Base-by-base conservation (phyloP, 495 filamentous ascomycete genomes). In the Penicillium tannophilum region DNA sequence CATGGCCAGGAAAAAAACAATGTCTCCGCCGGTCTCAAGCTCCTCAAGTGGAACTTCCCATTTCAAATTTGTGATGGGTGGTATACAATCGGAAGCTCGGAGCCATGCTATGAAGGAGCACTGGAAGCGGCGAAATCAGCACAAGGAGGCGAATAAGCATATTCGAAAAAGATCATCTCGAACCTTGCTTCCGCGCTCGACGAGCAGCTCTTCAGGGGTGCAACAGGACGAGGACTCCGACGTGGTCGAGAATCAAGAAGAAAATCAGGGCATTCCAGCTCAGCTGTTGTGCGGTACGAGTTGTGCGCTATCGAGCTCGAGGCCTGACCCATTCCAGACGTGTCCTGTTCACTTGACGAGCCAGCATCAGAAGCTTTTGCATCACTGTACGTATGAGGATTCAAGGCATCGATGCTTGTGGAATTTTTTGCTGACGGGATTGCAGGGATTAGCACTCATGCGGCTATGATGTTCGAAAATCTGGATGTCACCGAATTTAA, bases 401-500 rank as follows among this genome's bases (percentile, higher is more conserved):
- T 23, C 1, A 9, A 28, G 30, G 16, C 17, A 11, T 17, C 20
- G 20, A 23, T 44, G 6, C 6, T 12, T 20, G 45, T 20, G 10
- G 50, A 33, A 51, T 36, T 19, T 30, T 26, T 42, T 35, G 20
- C 49, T 62, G n/a, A 62, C 31, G 20, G 6, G 17, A 28, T 33
- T 8, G 8, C 42, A 71, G 68, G 68, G 68, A 59, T 71, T 4
- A 52, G 59, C 28, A 66, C 68, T 0, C 66, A 71, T 62, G 65
- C 68, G 4, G 57, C 68, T 2, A 71, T 71, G 68, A 69, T 71
- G 68, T 71, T 69, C 19, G 68, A 69, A 33, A 58, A 63, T 12
- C 35, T 64, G n/a, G 24, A 53, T 28, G 60, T 59, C 35, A 55
- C 61, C 9, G 57, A 57, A 12, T 71, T 71, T 17, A 71, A 71